These are phyloP conservation scores for Aureobasidium lini DNA, from an alignment of 2,329 filamentous ascomycete genomes.

Conservation along the genomic window DNA sequence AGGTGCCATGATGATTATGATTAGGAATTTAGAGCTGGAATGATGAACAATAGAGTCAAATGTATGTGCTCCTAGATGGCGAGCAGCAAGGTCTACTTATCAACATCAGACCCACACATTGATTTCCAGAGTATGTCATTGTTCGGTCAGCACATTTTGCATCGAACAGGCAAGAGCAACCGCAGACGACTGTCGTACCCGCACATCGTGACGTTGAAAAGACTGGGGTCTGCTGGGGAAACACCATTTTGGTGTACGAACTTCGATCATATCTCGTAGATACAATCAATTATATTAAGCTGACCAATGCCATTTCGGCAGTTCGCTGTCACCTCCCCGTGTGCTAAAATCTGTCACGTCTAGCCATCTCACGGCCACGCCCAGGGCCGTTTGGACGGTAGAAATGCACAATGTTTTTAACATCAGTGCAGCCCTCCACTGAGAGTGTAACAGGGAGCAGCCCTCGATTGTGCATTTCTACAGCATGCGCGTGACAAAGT, in stretches of 20 bases:
- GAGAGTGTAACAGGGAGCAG: no score
- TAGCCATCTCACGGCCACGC: no score
- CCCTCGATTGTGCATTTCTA: no score
- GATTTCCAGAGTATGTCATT: background rate
- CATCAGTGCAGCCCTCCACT: no score
- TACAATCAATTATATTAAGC: background rate
- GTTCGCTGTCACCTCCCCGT: no score
- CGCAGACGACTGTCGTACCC: background rate
- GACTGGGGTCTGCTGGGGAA: background rate
- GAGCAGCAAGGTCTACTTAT: background rate
- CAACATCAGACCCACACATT: background rate
- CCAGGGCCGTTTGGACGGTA: no score
- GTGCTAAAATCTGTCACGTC: no score
- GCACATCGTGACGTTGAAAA: conserved; percentile 8
- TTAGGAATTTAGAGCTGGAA: background rate
- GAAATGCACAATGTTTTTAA: no score
- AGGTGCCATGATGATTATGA: background rate
- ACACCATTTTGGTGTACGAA: background rate
- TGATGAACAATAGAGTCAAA: background rate
- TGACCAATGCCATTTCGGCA: conserved; percentile 4
- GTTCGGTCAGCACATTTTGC: background rate
- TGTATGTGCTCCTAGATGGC: background rate
- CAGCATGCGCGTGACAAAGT: no score
- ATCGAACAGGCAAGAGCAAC: background rate
- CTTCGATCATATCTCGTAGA: background rate